A percentile compares a stretch with the other conserved stretches of the same genome.
Conservation (phyloP, 2,329 filamentous ascomycete genomes). For the Anisogramma anomala region DNA sequence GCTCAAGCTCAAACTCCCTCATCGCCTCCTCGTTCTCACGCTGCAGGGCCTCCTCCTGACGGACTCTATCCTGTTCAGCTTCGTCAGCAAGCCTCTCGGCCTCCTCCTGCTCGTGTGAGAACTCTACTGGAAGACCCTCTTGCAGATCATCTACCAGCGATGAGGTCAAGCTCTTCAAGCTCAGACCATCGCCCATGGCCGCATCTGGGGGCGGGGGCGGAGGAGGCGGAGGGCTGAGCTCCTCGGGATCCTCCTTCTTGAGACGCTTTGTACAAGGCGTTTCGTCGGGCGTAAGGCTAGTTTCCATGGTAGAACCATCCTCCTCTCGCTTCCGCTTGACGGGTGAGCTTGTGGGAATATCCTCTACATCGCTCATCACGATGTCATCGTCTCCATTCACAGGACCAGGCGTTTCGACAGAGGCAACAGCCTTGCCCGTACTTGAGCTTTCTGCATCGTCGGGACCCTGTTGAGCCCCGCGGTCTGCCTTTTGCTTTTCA, state of each 20-base stretch:
- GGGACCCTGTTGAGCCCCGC: slow-evolving; percentile 19
- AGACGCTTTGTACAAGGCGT: slow-evolving; percentile 43
- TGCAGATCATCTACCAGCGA: slow-evolving; percentile 43
- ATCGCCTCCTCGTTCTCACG: slow-evolving; percentile 28
- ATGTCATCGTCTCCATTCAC: slow-evolving; percentile 25
- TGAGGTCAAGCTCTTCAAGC: slow-evolving; percentile 30
- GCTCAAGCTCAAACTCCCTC: slow-evolving; percentile 25
- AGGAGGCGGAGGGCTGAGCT: slow-evolving; percentile 24
- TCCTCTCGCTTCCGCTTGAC: slow-evolving; percentile 56
- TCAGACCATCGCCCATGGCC: slow-evolving; percentile 31
- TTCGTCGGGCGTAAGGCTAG: slow-evolving; percentile 40
- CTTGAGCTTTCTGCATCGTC: slow-evolving; percentile 16
- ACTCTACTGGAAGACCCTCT: too few relatives aligned
- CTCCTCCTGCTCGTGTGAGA: slow-evolving; percentile 43
- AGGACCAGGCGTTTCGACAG: slow-evolving; percentile 19
- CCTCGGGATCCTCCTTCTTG: slow-evolving; percentile 35
- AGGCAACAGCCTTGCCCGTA: slow-evolving; percentile 12
- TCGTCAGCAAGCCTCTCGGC: slow-evolving; percentile 41
- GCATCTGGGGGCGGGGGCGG: slow-evolving; percentile 35
- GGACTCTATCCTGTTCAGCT: slow-evolving; percentile 23
- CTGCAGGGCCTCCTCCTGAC: slow-evolving; percentile 26
- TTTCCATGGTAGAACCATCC: slow-evolving; percentile 26
- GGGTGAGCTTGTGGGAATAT: slow-evolving; percentile 33
- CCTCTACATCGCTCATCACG: slow-evolving; percentile 33
- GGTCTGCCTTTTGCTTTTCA: slow-evolving; percentile 51